Evolutionary conservation across 2,329 filamentous ascomycete genomes (phyloP).

Genomic region (Aspergillus costaricaensis): DNA sequence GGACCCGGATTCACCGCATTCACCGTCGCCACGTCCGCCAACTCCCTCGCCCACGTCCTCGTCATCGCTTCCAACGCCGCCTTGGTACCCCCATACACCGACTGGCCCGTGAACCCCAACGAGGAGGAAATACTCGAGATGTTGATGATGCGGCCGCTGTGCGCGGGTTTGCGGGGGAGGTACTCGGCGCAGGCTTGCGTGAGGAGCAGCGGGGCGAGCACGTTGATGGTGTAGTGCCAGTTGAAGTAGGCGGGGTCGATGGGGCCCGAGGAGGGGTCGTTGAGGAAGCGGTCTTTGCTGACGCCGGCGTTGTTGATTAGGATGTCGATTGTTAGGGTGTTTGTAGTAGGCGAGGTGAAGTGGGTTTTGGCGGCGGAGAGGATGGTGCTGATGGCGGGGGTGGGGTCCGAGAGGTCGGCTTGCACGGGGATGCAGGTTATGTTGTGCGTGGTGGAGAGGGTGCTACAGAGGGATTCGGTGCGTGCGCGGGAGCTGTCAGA

Average conservation of each 20-base stretch:
- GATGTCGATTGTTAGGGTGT: constrained; percentile 66
- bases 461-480: constrained; percentile 56
- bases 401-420: constrained; percentile 68
- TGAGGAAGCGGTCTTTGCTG: constrained; percentile 54
- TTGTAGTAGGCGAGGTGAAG: constrained; percentile 56
- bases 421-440: constrained; percentile 65
- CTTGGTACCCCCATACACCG: constrained; percentile 67
- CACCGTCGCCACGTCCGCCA: constrained; percentile 63
- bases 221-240: constrained; percentile 75
- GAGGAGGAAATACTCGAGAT: constrained; percentile 60
- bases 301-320: constrained; percentile 85
- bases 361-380: constrained; percentile 61
- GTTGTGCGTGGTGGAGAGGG: constrained; percentile 59
- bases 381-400: constrained; percentile 59
- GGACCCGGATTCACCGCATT: constrained; percentile 69
- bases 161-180: constrained; percentile 62
- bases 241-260: constrained; percentile 68
- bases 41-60: constrained; percentile 65
- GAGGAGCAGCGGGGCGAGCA: constrained; percentile 76
- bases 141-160: constrained; percentile 65
- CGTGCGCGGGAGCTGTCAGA: constrained; percentile 59
- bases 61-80: constrained; percentile 70
- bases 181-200: constrained; percentile 71
- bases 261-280: constrained; percentile 62
- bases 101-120: constrained; percentile 60